These are phyloP conservation scores for Amaranthus hypochondriacus DNA, from an alignment of 148 eudicot genomes.

Conservation along the genomic window DNA sequence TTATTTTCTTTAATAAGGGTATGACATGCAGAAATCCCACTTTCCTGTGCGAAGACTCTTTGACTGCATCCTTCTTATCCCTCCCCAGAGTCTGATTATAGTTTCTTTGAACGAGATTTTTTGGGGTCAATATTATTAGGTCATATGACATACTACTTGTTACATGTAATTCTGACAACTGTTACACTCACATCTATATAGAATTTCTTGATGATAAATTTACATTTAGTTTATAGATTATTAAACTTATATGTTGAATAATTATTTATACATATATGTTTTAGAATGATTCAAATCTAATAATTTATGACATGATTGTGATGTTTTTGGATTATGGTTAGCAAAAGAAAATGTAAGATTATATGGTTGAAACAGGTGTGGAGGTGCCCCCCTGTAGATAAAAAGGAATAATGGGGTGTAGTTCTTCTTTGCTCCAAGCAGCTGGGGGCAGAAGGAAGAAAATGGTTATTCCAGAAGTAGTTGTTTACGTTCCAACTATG, in stretches of 20 bases:
- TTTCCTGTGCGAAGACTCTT: too few species aligned
- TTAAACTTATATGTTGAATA: background rate
- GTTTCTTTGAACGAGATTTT: background rate
- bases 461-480: constrained; percentile 52
- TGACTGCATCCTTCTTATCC: too few species aligned
- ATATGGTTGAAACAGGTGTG: constrained; percentile 28
- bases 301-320: constrained; percentile 13
- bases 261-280: background rate
- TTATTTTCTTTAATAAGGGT: too few species aligned
- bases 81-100: too few species aligned
- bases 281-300: constrained; percentile 22
- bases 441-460: constrained; percentile 36
- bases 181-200: constrained; percentile 12
- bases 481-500: constrained; percentile 54
- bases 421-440: constrained; percentile 44
- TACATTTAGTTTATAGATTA: constrained; percentile 6
- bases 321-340: constrained; percentile 9
- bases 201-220: constrained; percentile 3
- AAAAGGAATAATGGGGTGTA: constrained; percentile 65
- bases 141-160: constrained; percentile 2
- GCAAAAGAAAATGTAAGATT: constrained; percentile 20
- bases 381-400: background rate
- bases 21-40: too few species aligned
- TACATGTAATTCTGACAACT: constrained; percentile 26
- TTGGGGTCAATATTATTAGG: background rate